Base-by-base conservation (phyloP, 192 early-diverging fungal species). In the Podila horticola region DNA sequence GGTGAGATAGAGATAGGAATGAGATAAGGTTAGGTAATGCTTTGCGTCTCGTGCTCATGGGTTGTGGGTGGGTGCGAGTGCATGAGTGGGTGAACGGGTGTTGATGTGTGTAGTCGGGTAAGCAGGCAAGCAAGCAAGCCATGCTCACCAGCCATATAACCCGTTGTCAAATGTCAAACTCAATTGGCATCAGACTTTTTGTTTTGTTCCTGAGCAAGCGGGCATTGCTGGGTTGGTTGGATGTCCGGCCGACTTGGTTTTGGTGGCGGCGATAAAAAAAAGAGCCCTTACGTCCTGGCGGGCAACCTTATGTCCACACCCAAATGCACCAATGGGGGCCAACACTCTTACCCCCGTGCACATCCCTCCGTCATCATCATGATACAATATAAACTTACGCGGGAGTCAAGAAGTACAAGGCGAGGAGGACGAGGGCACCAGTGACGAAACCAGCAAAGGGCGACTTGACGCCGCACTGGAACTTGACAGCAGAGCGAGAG, bases 401-500 rank as follows among this genome's bases (percentile, higher is more conserved):
- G 20, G 91, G 91, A 48, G 96, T 95, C 65, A 97, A 87, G 33
- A 89, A 84, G 82, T 90, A 96, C 36, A 98, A 84, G 33, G 94
- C 91, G 33, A 98, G 74, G 4, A 98, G 83, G 22, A 98, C 95
- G 17, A 96, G 88, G 9, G 85, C 71, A 33, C 90, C 94, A 20
- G 94, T 94, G 84, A 96, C 87, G 62, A 95, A 77, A 36, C 91
- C 92, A 22, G 93, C 91, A 24, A 95, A 75, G 8, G 96, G 96
- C 9, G 95, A 92, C 50, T 91, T 86, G 33, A 93, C 93, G 20
- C 97, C 97, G 13, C 95, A 94, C 74, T 92, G 90, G 71, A 94
- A 88, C 85, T 96, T 97, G 82, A 99, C 91, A 57, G 96, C 96
- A 1, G 94, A 93, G 52, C 97, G 93, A 15, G 95, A 96, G 87